A percentile compares a stretch with the other conserved stretches of the same genome.
phyloP scores from a whole-genome alignment of 179 eudicot genomes.

The Sideroxylon spinosum region DNA sequence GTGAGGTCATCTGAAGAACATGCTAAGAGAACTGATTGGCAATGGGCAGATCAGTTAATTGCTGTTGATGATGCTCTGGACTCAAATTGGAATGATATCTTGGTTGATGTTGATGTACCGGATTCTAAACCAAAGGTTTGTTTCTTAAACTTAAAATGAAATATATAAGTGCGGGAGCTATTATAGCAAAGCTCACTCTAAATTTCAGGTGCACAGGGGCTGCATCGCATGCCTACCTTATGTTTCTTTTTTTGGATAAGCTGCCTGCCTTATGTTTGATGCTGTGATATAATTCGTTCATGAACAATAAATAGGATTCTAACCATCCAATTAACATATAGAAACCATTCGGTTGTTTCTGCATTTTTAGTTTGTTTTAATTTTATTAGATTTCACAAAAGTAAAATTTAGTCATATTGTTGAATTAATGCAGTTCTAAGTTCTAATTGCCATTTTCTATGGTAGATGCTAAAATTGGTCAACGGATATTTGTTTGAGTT shows the following conservation, averaged over 20 bases:
- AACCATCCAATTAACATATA: background rate
- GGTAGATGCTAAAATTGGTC: slow-evolving; percentile 1
- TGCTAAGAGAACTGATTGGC: slow-evolving; percentile 54
- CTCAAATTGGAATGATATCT: slow-evolving; percentile 56
- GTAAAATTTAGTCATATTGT: background rate
- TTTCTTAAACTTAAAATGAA: slow-evolving; percentile 7
- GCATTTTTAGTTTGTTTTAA: too few species aligned
- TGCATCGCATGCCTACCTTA: background rate
- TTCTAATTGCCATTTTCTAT: background rate
- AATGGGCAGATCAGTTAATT: slow-evolving; percentile 68
- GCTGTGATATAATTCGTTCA: background rate
- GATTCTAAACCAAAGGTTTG: slow-evolving; percentile 59
- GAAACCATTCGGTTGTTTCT: background rate
- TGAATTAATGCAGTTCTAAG: background rate
- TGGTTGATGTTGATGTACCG: slow-evolving; percentile 40
- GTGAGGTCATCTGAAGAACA: slow-evolving; percentile 33
- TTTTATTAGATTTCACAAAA: background rate
- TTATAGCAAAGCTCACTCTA: background rate
- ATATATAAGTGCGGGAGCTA: background rate
- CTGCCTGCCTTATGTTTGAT: background rate
- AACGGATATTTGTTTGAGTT: background rate
- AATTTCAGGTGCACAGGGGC: background rate
- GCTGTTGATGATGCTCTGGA: slow-evolving; percentile 45
- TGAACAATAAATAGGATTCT: slow-evolving; percentile 1
- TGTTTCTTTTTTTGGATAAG: background rate